Evolutionary conservation across 495 filamentous ascomycete genomes (phyloP), one percentile per base, ranked within the genome.

Genomic region (Penicillium paradoxum): DNA sequence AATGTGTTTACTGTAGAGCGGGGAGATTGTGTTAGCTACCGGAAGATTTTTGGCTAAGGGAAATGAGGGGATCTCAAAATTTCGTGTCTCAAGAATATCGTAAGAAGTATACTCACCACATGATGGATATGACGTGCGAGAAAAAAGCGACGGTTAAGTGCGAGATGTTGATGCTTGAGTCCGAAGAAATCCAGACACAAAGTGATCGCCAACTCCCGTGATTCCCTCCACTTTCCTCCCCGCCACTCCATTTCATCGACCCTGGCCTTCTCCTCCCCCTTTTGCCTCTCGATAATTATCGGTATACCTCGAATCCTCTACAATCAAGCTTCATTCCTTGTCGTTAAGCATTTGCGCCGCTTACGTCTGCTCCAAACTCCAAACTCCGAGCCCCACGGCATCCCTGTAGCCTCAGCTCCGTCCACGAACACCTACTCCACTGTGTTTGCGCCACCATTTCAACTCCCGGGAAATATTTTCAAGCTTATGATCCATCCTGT

Each of bases 1-100:
- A 62, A 98, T 76, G 77, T 98, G 93, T 83, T 98, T 97, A 76
- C 93, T 83, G 65, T 37, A 41, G 42, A 41, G 53, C 32, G 54
- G 50, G 25, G 50, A 17, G 25, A 38, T 38, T 21, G 9, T 27
- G 37, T 60, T 58, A 60, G 54, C 33, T 43, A 37, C 18, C 42
- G 15, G 25, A 24, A 8, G 21, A 51, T 33, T 27, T 56, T 51
- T 39, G 32, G 24, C 5, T 11, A 6, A 27, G 30, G 13, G 9
- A 11, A 44, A 17, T 25, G 37, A 45, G 33, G 34, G 10, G 9
- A 45, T 24, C 18, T 39, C 5, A 14, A 41, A 15, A 2, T 27
- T 38, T 37, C 6, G n/a, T 7, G 8, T 33, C 38, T 40, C n/a
- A 19, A 25, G 15, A 22, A 17, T 47, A 59, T 44, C 47, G 8